Conservation (phyloP, 2,329 filamentous ascomycete genomes). For the Colletotrichum abscissum region DNA sequence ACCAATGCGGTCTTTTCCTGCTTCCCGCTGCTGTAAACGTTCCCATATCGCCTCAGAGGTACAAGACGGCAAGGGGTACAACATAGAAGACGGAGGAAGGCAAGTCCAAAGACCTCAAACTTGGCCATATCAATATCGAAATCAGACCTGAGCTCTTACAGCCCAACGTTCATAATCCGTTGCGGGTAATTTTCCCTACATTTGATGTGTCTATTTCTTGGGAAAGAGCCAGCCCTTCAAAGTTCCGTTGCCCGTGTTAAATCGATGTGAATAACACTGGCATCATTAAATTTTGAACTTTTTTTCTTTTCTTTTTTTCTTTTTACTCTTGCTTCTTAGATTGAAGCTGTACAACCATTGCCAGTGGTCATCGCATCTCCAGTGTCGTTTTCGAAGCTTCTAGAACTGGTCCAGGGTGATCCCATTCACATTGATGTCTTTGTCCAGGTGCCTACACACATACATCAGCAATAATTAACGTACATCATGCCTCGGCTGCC, state of each 20-base stretch:
- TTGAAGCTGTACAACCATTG: neutral
- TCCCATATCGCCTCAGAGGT: too few relatives aligned
- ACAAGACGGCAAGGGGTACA: too few relatives aligned
- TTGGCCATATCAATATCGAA: too few relatives aligned
- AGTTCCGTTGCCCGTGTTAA: neutral
- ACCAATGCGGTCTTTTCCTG: neutral
- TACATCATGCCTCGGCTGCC: neutral
- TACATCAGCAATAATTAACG: neutral
- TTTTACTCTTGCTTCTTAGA: neutral
- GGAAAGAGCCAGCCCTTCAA: neutral
- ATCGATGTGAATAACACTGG: neutral
- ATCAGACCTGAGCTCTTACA: neutral
- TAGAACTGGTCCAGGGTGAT: neutral
- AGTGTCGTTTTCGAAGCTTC: neutral
- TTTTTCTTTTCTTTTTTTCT: neutral
- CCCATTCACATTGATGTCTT: neutral
- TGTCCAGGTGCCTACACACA: neutral
- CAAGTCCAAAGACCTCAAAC: too few relatives aligned
- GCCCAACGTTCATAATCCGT: neutral
- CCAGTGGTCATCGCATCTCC: neutral
- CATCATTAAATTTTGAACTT: neutral
- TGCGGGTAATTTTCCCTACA: neutral
- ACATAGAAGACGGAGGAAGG: too few relatives aligned
- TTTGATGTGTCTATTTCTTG: neutral
- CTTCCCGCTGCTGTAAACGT: too few relatives aligned